Conservation (phyloP, 116 monocot species). For the Trichopus zeylanicus region DNA sequence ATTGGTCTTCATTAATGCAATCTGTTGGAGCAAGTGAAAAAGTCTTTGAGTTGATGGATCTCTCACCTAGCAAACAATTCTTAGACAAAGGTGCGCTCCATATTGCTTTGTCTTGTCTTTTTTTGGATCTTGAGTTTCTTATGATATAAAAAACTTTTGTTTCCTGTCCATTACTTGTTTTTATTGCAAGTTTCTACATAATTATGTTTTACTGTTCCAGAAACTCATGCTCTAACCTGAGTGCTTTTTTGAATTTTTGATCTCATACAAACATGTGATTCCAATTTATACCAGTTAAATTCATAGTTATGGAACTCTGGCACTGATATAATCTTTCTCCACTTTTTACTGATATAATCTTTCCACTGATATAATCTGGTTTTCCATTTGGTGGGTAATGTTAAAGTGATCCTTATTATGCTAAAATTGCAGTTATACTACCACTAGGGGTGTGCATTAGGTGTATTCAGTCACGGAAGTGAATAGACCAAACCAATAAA, state of each 20-base stretch:
- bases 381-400: too few species aligned
- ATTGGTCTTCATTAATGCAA: slow-evolving; percentile 87
- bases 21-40: slow-evolving; percentile 96
- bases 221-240: background rate
- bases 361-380: too few species aligned
- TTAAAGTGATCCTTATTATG: too few species aligned
- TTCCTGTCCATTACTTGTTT: background rate
- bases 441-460: too few species aligned
- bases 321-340: too few species aligned
- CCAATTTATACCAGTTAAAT: too few species aligned
- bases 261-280: background rate
- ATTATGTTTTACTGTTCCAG: background rate
- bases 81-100: slow-evolving; percentile 41
- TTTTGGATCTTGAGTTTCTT: background rate
- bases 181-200: background rate
- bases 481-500: too few species aligned
- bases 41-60: slow-evolving; percentile 82
- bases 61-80: slow-evolving; percentile 58
- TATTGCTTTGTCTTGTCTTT: background rate
- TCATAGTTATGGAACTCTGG: too few species aligned
- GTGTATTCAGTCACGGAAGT: too few species aligned
- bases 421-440: too few species aligned
- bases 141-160: background rate
- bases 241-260: background rate
- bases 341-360: too few species aligned